Evolutionary conservation across 2,329 filamentous ascomycete genomes (phyloP), one percentile per base, ranked within the genome.

Genomic region (Drechslerella coelobrocha): DNA sequence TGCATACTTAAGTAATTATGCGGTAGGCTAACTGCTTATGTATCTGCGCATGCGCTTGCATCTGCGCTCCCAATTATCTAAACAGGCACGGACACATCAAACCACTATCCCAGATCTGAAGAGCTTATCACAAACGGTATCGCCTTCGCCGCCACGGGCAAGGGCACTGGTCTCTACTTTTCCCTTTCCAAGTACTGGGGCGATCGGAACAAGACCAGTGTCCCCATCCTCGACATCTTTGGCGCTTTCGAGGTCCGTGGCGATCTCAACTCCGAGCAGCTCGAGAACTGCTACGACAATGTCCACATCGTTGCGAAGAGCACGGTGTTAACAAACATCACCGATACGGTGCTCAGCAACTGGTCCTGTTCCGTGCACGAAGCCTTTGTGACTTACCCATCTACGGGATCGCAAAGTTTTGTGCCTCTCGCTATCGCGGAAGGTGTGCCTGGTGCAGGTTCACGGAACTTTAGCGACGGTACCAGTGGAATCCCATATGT

Each of bases 361-460:
- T 81, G 80, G 80, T 77, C 77, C 37, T 81, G 80, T 68, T 80
- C 78, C 53, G 80, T 80, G 7, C 80, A 81, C 61, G 79, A 81
- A 59, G 78, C 79, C 2, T 80, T 81, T 72, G 76, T 79, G 1
- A 74, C 72, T 37, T 81, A 78, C 53, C 80, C 80, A 1, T 77
- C 76, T 1, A 76, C 74, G 0, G 66, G 66, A 2, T 5, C n/a
- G n/a, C 27, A 71, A 37, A 71, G 66, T 43, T 81, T 81, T 73
- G 76, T 78, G 52, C 77, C 80, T 2, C 75, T 81, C 26, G 80
- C 79, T 41, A 79, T 81, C 41, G 79, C 80, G 2, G 72, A 78
- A 34, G 78, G 79, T 59, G 77, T 78, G 45, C 77, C 78, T 0
- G 78, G 77, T 5, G 73, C 72, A 1, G 79, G 79, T 2, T 72